Percentiles rank a stretch among this genome's conserved stretches.
Evolutionary conservation across 225 moss, liverwort and hornwort species (phyloP).

Genomic region (Rhytidiadelphus loreus): DNA sequence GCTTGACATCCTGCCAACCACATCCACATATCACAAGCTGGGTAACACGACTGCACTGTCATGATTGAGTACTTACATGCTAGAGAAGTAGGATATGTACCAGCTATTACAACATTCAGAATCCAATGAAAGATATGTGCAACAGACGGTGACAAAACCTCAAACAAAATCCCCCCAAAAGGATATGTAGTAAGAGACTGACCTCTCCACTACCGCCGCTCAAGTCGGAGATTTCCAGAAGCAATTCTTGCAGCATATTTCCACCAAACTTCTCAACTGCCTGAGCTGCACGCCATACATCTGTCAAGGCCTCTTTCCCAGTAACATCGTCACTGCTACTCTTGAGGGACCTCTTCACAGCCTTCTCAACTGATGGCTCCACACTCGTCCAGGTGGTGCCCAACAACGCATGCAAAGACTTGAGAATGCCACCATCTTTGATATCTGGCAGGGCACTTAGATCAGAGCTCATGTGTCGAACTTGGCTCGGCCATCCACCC

Average conservation of each 20-base stretch:
- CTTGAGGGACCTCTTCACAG: constrained; percentile 30
- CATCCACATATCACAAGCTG: background rate
- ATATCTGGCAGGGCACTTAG: constrained; percentile 37
- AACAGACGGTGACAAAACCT: background rate
- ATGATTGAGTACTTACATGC: background rate
- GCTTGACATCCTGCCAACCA: constrained; percentile 32
- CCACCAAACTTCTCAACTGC: constrained; percentile 54
- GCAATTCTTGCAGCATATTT: constrained; percentile 28
- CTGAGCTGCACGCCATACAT: constrained; percentile 42
- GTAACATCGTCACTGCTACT: constrained; percentile 19
- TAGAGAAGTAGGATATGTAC: background rate
- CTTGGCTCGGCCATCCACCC: constrained; percentile 7
- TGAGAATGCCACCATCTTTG: constrained; percentile 27
- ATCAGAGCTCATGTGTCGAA: constrained; percentile 30
- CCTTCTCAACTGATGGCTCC: constrained; percentile 9
- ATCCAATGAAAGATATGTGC: background rate
- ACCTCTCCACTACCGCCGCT: constrained; percentile 49
- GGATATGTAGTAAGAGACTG: background rate
- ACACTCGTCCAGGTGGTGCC: constrained; percentile 28
- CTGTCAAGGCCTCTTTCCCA: constrained; percentile 40
- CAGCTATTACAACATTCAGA: background rate
- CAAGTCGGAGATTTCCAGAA: constrained; percentile 39
- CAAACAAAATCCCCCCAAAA: background rate
- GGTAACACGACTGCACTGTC: background rate
- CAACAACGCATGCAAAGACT: constrained; percentile 44